Evolutionary conservation across 2,329 filamentous ascomycete species (phyloP).

Genomic region (Trichoderma afroharzianum): DNA sequence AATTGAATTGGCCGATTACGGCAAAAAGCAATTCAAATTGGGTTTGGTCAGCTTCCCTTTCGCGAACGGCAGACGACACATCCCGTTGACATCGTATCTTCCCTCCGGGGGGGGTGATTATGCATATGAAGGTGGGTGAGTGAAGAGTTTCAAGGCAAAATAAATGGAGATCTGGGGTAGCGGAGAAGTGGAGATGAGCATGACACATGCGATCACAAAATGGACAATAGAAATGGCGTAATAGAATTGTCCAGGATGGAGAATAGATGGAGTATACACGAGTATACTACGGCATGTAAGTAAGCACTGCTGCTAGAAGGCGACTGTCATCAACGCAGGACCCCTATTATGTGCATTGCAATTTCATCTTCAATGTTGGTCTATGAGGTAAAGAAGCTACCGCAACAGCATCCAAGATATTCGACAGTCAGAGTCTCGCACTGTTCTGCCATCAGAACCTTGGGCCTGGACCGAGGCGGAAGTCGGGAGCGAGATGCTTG

Average conservation of each 20-base stretch:
- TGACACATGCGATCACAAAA: slow-evolving; percentile 2
- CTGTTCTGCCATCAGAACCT: neutral
- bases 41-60: slow-evolving; percentile 10
- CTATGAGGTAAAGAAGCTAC: neutral
- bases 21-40: neutral
- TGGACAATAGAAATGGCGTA: slow-evolving; percentile 3
- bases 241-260: neutral
- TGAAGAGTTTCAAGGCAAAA: neutral
- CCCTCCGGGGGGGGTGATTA: neutral
- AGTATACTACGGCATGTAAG: neutral
- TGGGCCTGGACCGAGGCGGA: neutral
- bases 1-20: neutral
- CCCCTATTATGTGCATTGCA: neutral
- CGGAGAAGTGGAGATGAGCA: slow-evolving; percentile 9
- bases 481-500: neutral
- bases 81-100: slow-evolving; percentile 10
- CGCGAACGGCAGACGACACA: slow-evolving; percentile 12
- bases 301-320: neutral
- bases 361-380: neutral
- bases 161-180: slow-evolving; percentile 15
- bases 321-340: neutral
- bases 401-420: neutral
- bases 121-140: slow-evolving; percentile 14
- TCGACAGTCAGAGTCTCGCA: neutral
- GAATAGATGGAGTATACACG: neutral